Base-by-base conservation (phyloP, 345 rosid genomes). In the Eucalyptus regnans region DNA sequence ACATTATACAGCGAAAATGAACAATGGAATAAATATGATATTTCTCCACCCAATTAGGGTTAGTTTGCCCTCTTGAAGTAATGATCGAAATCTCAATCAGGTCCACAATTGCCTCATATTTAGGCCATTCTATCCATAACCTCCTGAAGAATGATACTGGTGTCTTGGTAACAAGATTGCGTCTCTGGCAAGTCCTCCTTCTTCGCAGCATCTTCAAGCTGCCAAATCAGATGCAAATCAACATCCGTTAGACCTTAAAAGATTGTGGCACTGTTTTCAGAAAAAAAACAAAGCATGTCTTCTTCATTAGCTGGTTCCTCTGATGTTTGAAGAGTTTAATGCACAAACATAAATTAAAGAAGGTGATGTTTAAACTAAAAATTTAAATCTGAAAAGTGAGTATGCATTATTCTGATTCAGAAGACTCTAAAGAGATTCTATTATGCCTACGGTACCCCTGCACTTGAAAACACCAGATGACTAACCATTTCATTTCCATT, bases 181-280 rank as follows among this genome's bases (percentile, higher is more conserved):
- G 99, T 95, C 91, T 89, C 89, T 0, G 92, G 41, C 27, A 95
- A 90, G 93, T 94, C 94, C 60, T 93, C 92, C 86, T 52, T 92
- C 94, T 92, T 95, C 2, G 94, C 91, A 60, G 98, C 96, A 27
- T 92, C 95, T 93, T 96, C 96, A 51, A 97, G 98, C 98, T 96
- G 94, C 88, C 10, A 16, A 12, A 37, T 56, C 29, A 88, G 23
- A 29, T 51, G 56, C 31, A 90, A 88, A n/a, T 48, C 41, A 66
- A 11, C 22, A 37, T 31, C 62, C 7, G 41, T 27, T 37, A 84
- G 48, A 50, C 48, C 48, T 37, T 43, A 76, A 41, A 68, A 76
- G 48, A 20, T 7, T 7, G 2, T 37, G 14, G 8, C 83, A 25
- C 48, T 20, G 48, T 37, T 37, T 76, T 76, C 80, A 68, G 31